These are phyloP conservation scores for Coemansia sp. DNA, from an alignment of 192 early-diverging fungal species.

Conservation along the genomic window DNA sequence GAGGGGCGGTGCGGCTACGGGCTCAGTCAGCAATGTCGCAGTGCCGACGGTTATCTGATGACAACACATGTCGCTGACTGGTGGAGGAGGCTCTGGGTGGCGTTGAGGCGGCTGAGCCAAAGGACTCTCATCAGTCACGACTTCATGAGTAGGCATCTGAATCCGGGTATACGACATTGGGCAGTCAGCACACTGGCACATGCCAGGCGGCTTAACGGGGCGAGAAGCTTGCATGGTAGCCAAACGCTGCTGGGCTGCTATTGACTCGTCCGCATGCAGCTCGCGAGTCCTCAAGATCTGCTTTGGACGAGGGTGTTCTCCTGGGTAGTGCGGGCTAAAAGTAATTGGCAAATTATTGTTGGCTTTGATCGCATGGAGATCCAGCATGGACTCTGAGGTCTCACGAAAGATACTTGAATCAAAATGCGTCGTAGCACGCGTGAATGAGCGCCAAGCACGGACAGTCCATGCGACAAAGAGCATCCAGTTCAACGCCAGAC, in stretches of 20 bases:
- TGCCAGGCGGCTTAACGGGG: not conserved
- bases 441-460: conserved; percentile 45
- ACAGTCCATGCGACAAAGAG: conserved; percentile 38
- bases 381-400: conserved; percentile 19
- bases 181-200: conserved; percentile 17
- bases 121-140: not conserved
- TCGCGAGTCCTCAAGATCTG: conserved; percentile 6
- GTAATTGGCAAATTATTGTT: conserved; percentile 28
- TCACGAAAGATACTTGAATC: conserved; percentile 51
- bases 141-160: conserved; percentile 7
- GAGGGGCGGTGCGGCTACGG: conserved; percentile 1
- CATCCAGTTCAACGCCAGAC: conserved; percentile 47
- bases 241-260: not conserved
- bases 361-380: conserved; percentile 17
- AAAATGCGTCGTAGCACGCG: conserved; percentile 39
- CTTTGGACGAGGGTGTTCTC: not conserved
- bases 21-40: conserved; percentile 43
- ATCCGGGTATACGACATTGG: conserved; percentile 12
- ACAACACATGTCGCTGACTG: conserved; percentile 7
- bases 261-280: not conserved
- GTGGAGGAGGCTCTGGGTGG: not conserved
- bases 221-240: not conserved
- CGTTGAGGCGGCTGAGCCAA: not conserved
- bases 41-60: conserved; percentile 28
- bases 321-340: conserved; percentile 34